Evolutionary conservation across 2,329 filamentous ascomycete species (phyloP).

Genomic region (Truncatella angustata): DNA sequence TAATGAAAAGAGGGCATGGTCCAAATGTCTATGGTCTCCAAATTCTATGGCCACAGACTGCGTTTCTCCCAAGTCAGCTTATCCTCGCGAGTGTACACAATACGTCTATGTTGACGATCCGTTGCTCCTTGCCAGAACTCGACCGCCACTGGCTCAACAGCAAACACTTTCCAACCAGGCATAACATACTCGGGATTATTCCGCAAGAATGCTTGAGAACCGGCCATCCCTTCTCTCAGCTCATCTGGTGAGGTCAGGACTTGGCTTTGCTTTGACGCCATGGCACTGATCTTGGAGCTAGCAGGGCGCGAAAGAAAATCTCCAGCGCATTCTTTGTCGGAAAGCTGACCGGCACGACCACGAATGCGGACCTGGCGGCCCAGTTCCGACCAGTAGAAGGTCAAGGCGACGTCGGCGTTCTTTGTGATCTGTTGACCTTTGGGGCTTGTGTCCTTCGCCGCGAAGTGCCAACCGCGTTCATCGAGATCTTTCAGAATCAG

Average conservation of each 20-base stretch:
- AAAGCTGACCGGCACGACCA: neutral
- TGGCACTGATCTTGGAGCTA: conserved; percentile 2
- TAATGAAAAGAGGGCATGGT: no score
- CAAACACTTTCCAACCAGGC: neutral
- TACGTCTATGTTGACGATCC: neutral
- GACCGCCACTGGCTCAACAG: neutral
- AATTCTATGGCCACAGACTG: neutral
- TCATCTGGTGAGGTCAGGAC: neutral
- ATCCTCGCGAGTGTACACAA: neutral
- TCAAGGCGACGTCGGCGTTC: neutral
- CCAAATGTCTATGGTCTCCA: no score
- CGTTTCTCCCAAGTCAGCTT: neutral
- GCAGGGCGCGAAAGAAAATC: neutral
- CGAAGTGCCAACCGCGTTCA: conserved; percentile 4
- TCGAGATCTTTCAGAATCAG: conserved; percentile 5
- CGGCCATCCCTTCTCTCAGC: neutral
- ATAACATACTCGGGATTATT: neutral
- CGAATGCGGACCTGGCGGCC: conserved; percentile 5
- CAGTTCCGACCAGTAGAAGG: conserved; percentile 1
- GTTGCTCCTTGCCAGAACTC: conserved; percentile 8
- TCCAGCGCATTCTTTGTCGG: neutral
- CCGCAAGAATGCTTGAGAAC: neutral
- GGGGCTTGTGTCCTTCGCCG: neutral
- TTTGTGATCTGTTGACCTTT: conserved; percentile 1
- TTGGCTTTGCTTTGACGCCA: conserved; percentile 1